phyloP scores from a whole-genome alignment of 163 green algal genomes.

The Chlamydomonas reinhardtii region DNA sequence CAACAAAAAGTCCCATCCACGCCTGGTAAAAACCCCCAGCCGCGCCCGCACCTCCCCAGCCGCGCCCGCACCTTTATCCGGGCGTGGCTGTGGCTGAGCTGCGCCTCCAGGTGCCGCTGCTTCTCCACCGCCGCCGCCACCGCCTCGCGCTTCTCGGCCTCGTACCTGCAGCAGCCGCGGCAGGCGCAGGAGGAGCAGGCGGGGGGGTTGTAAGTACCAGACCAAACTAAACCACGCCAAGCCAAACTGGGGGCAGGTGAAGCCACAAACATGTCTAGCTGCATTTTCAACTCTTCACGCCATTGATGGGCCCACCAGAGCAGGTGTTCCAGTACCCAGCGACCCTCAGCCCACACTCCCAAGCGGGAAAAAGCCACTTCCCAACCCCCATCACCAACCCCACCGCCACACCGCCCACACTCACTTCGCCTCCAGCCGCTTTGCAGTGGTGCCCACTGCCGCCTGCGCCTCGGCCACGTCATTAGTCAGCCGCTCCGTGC shows the following conservation, averaged over 20 bases:
- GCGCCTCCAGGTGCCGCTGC: slow-evolving; percentile 9
- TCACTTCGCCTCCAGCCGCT: slow-evolving; percentile 37
- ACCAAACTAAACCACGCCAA: no score
- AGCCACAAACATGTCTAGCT: no score
- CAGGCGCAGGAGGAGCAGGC: no score
- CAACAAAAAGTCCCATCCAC: no score
- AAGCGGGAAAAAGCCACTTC: no score
- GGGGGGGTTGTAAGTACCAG: no score
- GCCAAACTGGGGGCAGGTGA: no score
- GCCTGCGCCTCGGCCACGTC: slow-evolving; percentile 37
- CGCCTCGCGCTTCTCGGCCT: slow-evolving; percentile 42
- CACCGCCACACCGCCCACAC: background rate
- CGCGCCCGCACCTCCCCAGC: background rate
- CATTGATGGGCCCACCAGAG: no score
- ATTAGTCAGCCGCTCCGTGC: background rate
- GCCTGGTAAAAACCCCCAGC: no score
- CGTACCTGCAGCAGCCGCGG: slow-evolving; percentile 23
- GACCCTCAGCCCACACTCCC: no score
- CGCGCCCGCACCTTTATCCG: background rate
- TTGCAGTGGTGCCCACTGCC: slow-evolving; percentile 17
- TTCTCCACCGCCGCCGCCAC: background rate
- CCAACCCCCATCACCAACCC: background rate
- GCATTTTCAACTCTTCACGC: no score
- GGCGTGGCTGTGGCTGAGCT: background rate
- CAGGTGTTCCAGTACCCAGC: no score